Evolutionary conservation across 75 land plant species (phyloP), one percentile per base, ranked within the genome.

Genomic region (Pinus taeda): DNA sequence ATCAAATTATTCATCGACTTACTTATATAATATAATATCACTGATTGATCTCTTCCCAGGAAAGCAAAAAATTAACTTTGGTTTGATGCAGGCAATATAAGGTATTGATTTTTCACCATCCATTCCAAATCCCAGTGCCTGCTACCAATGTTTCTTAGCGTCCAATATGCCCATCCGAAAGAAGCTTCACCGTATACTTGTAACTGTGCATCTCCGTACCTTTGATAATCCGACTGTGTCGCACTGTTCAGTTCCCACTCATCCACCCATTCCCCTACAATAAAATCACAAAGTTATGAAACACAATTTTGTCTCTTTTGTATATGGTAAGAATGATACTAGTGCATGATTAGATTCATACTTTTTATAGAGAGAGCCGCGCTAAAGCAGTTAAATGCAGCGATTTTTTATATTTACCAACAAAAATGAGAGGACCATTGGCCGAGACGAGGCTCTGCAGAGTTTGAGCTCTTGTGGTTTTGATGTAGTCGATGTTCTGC

Each of bases 101-200:
- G 81, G 67, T 80, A 81, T 3, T 79, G 81, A 79, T 88, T 85
- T n/a, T 76, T 77, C 63, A 88, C 83, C 90, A 88, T 86, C 89
- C 91, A 83, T 49, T 86, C 75, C 55, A 91, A 55, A 60, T 86
- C 85, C 93, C 91, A 92, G 59, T 90, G 86, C 29, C 74, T 60
- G 39, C 75, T 59, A 22, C 9, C n/a, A 1, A 66, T 83, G 33
- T 80, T 82, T 73, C 78, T 86, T 0, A 82, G 66, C 0, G 85
- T 79, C 94, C 94, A 91, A 57, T 89, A 93, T 3, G 94, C 81
- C 94, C 94, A 93, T 21, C 93, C 91, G 57, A 89, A 90, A 15
- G 89, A 78, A 2, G 88, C 91, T 42, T 81, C 7, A 4, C 86
- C 90, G 69, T 75, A 91, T 4, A 93, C 93, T 21, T 93, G 79